Percentiles rank a stretch among this genome's conserved stretches.
phyloP scores from a whole-genome alignment of 140 eudicot species.

The Oenanthe javanica region DNA sequence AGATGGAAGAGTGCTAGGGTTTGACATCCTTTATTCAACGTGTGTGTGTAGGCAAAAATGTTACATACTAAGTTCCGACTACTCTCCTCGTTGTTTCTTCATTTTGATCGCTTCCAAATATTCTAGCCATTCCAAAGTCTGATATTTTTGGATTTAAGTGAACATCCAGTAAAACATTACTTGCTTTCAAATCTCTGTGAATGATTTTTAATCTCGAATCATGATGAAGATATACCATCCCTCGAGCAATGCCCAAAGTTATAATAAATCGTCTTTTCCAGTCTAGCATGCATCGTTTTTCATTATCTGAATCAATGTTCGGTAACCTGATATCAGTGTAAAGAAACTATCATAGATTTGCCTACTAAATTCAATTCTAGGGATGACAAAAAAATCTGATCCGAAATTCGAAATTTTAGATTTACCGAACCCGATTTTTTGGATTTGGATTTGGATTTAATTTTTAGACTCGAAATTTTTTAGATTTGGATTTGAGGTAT shows the following conservation, averaged over 20 bases:
- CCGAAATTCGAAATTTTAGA: no score
- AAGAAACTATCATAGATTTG: not conserved
- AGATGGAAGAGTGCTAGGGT: not conserved
- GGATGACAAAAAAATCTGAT: no score
- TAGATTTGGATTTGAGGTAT: no score
- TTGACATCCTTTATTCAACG: not conserved
- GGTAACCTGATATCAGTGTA: not conserved
- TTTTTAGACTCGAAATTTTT: no score
- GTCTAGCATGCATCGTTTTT: not conserved
- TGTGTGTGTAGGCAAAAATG: not conserved
- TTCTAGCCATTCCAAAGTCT: constrained; percentile 65
- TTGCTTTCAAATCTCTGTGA: constrained; percentile 60
- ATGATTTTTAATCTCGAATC: constrained; percentile 54
- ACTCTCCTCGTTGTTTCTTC: constrained; percentile 41
- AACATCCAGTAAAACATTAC: constrained; percentile 49
- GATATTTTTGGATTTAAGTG: constrained; percentile 55
- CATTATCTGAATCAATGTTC: constrained; percentile 9
- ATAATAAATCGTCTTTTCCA: constrained; percentile 44
- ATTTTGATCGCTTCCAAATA: constrained; percentile 39
- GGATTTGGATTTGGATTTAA: no score
- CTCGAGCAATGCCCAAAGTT: constrained; percentile 47
- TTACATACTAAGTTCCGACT: constrained; percentile 54
- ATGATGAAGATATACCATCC: constrained; percentile 55
- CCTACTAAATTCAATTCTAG: not conserved
- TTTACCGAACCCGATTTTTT: no score